Evolutionary conservation across 1,284 basidiomycete genomes (phyloP).

Genomic region (Ganoderma leucocontextum): DNA sequence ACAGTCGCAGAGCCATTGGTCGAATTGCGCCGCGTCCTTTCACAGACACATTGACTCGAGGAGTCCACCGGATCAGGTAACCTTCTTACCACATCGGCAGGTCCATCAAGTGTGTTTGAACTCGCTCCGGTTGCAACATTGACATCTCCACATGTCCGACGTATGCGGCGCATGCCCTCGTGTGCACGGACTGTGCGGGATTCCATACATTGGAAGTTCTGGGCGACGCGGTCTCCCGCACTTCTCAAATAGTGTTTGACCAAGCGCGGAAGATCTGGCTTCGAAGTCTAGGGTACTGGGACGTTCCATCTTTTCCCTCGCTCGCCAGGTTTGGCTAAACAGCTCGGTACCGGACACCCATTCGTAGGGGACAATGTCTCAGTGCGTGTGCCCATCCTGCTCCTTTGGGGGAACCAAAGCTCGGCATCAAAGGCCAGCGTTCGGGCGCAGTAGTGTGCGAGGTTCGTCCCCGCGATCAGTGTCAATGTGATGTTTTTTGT

Average conservation of each 20-base stretch:
- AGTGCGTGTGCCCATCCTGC: slow-evolving; percentile 15
- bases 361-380: slow-evolving; percentile 21
- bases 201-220: slow-evolving; percentile 1
- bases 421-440: slow-evolving; percentile 19
- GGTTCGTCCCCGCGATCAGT: slow-evolving; percentile 16
- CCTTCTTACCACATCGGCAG: slow-evolving; percentile 14
- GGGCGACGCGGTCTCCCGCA: slow-evolving; percentile 7
- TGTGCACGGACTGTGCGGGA: slow-evolving; percentile 7
- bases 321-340: slow-evolving; percentile 16
- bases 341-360: slow-evolving; percentile 24
- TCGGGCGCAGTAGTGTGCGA: slow-evolving; percentile 22
- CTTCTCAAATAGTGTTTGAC: slow-evolving; percentile 3
- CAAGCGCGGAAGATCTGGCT: background rate
- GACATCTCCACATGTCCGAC: background rate
- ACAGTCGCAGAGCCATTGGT: slow-evolving; percentile 5
- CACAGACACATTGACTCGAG: slow-evolving; percentile 21
- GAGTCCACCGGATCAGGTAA: slow-evolving; percentile 15
- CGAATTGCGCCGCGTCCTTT: background rate
- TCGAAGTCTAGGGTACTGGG: slow-evolving; percentile 11
- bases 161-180: slow-evolving; percentile 6
- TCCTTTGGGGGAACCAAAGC: slow-evolving; percentile 26
- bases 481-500: slow-evolving; percentile 1
- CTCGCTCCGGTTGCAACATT: background rate
- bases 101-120: background rate
- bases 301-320: slow-evolving; percentile 24